These are phyloP conservation scores for Quercus robur DNA, from an alignment of 306 rosid species.

Conservation along the genomic window DNA sequence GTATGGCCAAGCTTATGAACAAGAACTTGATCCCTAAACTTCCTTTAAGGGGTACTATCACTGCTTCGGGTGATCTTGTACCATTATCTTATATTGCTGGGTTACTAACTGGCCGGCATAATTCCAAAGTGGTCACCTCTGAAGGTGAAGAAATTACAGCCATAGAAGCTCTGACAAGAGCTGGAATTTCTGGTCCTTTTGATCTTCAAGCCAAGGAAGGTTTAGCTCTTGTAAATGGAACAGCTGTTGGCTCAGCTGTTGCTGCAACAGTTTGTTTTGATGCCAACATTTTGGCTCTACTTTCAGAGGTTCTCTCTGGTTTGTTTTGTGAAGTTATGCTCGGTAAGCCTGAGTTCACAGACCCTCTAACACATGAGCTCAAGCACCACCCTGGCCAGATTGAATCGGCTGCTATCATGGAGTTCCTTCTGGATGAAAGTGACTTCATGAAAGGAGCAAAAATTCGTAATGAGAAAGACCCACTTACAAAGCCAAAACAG, in stretches of 20 bases:
- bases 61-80: constrained; percentile 42
- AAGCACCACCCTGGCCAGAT: constrained; percentile 46
- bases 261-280: constrained; percentile 37
- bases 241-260: constrained; percentile 31
- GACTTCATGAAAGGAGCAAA: constrained; percentile 32
- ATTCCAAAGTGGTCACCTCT: constrained; percentile 25
- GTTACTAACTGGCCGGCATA: constrained; percentile 28
- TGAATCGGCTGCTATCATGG: constrained; percentile 34
- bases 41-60: constrained; percentile 35
- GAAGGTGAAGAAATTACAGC: constrained; percentile 22
- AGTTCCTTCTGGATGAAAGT: constrained; percentile 25
- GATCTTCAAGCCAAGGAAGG: constrained; percentile 43
- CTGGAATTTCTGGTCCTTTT: constrained; percentile 25
- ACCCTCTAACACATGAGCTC: constrained; percentile 33
- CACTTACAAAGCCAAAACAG: constrained; percentile 35
- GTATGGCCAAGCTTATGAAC: constrained; percentile 31
- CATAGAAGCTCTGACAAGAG: constrained; percentile 28
- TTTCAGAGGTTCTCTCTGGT: constrained; percentile 28
- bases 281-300: constrained; percentile 25
- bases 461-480: constrained; percentile 22
- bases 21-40: constrained; percentile 30
- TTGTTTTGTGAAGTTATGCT: constrained; percentile 34
- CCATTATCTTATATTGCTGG: constrained; percentile 42
- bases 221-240: constrained; percentile 38
- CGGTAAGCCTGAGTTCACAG: constrained; percentile 34